phyloP scores from a whole-genome alignment of 345 rosid species.

The Lepidium aucheri region DNA sequence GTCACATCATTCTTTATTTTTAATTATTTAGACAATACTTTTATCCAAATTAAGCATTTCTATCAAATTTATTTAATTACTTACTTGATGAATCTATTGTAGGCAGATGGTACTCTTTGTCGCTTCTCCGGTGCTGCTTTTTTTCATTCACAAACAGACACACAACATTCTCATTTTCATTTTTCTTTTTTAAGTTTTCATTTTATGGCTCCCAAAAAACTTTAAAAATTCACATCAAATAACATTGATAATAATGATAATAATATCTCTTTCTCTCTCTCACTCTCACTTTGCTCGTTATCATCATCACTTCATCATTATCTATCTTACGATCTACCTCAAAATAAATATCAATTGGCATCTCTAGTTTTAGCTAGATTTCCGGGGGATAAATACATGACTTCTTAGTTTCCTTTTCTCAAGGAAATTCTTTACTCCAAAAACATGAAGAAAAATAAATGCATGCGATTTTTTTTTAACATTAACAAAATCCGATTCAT shows the following conservation, averaged over 20 bases:
- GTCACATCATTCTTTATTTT: no score
- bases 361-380: conserved; percentile 24
- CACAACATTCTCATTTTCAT: no score
- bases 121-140: conserved; percentile 95
- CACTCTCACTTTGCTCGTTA: no score
- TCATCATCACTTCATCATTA: conserved; percentile 26
- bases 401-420: neutral
- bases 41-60: no score
- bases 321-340: conserved; percentile 27
- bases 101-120: conserved; percentile 98
- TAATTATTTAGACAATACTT: no score
- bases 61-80: no score
- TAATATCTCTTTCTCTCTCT: neutral
- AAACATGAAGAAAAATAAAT: neutral
- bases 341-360: neutral
- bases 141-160: conserved; percentile 13
- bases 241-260: no score
- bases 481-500: no score
- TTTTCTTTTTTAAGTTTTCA: no score
- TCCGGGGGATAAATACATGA: conserved; percentile 33
- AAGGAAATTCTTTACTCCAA: neutral
- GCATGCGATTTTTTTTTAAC: no score
- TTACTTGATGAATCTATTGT: conserved; percentile 97
- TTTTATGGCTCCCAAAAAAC: no score
- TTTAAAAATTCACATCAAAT: no score